Evolutionary conservation across 208 protist genomes (phyloP), one percentile per base, ranked within the genome.

Genomic region (Leishmania arabica): DNA sequence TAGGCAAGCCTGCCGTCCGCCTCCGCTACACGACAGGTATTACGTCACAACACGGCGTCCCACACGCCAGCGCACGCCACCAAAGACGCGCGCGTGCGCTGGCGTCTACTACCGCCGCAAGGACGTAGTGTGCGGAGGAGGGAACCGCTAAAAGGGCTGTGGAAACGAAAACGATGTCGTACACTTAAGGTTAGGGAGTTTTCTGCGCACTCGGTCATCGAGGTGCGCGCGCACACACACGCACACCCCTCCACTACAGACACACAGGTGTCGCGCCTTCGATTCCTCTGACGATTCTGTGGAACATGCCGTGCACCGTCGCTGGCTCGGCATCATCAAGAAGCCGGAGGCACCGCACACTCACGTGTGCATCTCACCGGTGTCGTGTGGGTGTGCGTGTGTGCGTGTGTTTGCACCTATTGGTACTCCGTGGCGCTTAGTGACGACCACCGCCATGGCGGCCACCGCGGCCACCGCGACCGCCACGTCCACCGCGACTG

Each of bases 391-490:
- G 69, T 74, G 45, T 37, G 69, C 51, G 40, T 40, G 40, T 40
- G 45, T 56, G 70, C 34, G 47, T 40, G 47, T 56, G 34, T 75
- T 7, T 21, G 70, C 11, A 17, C 8, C 9, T 76, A 42, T 45
- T 5, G 4, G 15, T 40, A 27, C 54, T 31, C 51, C 0, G 19
- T 13, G 34, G 4, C 47, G 15, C 8, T 37, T 45, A 60, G 49
- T 60, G 71, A 78, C 86, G 85, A 58, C 75, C 58, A 75, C 89
- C 78, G 27, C 90, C 89, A 74, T 89, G 81, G 64, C 84, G 88
- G 78, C 90, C 79, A 70, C 89, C 79, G 42, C 90, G 73, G 49
- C 86, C 79, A 45, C 89, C 83, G 58, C 91, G 84, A 45, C 90
- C 75, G 1, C 87, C 80, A 27, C 89, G 86, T 49, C 87, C 78